phyloP scores from a whole-genome alignment of 2,329 filamentous ascomycete species.

The Clonostachys solani region DNA sequence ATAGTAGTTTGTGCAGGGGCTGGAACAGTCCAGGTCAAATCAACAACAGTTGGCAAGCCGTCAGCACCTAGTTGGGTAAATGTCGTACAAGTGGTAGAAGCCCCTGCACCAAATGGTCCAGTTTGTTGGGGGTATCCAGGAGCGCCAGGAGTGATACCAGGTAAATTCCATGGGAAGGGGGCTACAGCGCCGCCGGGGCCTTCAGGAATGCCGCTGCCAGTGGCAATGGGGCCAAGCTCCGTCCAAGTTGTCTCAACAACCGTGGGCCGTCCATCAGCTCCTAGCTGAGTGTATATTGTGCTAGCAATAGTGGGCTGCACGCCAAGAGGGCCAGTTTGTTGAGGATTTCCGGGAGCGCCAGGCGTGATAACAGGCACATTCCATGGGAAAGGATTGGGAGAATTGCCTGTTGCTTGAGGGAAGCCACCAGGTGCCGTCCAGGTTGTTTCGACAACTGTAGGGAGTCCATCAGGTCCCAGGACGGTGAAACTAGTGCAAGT shows the following conservation, averaged over 20 bases:
- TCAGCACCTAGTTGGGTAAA: slow-evolving; percentile 10
- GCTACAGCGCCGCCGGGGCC: too few species aligned
- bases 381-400: neutral
- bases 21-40: slow-evolving; percentile 15
- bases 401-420: too few species aligned
- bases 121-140: neutral
- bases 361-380: too few species aligned
- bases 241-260: slow-evolving; percentile 1
- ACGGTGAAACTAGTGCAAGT: slow-evolving; percentile 4
- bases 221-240: slow-evolving; percentile 2
- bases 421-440: slow-evolving; percentile 1
- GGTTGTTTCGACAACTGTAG: slow-evolving; percentile 4
- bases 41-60: slow-evolving; percentile 18
- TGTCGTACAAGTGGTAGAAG: slow-evolving; percentile 3
- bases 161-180: neutral
- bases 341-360: too few species aligned
- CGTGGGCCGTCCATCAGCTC: slow-evolving; percentile 6
- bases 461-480: slow-evolving; percentile 5
- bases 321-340: too few species aligned
- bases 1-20: slow-evolving; percentile 3
- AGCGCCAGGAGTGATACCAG: slow-evolving; percentile 1
- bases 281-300: slow-evolving; percentile 4
- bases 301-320: slow-evolving; percentile 1
- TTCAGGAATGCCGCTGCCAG: neutral
- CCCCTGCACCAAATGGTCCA: neutral